A percentile compares a stretch with the other conserved stretches of the same genome.
These are phyloP conservation scores for Ogataea nakhonphanomensis DNA, from an alignment of 805 yeast species.

Conservation along the genomic window DNA sequence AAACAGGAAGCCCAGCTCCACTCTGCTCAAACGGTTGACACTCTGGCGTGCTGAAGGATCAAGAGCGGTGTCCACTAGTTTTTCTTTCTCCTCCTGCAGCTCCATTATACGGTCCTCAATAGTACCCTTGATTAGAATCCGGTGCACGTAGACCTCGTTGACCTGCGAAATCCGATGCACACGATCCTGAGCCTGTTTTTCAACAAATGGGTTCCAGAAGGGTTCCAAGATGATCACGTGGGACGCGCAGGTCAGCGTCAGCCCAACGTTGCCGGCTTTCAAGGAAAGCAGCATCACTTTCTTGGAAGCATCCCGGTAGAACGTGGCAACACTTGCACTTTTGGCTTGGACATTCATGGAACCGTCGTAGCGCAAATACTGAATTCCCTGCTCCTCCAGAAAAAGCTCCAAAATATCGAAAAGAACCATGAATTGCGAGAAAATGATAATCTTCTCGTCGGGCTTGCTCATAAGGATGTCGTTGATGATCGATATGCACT, in stretches of 20 bases:
- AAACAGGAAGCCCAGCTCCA: slow-evolving; percentile 73
- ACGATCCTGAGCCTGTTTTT: slow-evolving; percentile 95
- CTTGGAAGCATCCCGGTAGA: slow-evolving; percentile 52
- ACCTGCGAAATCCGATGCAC: slow-evolving; percentile 93
- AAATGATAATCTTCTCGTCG: slow-evolving; percentile 75
- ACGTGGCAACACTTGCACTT: slow-evolving; percentile 57
- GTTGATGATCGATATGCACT: slow-evolving; percentile 54
- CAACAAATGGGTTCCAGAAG: slow-evolving; percentile 97
- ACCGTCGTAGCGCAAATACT: slow-evolving; percentile 73
- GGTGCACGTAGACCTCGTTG: slow-evolving; percentile 70
- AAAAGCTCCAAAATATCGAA: slow-evolving; percentile 62
- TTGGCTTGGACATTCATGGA: slow-evolving; percentile 69
- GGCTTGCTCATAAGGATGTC: slow-evolving; percentile 47
- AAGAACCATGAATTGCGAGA: slow-evolving; percentile 80
- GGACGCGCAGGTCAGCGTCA: slow-evolving; percentile 90
- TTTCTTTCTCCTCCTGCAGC: slow-evolving; percentile 75
- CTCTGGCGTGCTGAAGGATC: slow-evolving; percentile 70
- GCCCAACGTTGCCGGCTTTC: slow-evolving; percentile 93
- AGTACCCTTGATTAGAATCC: slow-evolving; percentile 63
- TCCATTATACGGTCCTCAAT: slow-evolving; percentile 88
- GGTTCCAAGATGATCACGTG: slow-evolving; percentile 93
- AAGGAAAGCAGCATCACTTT: slow-evolving; percentile 73
- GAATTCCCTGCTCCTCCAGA: slow-evolving; percentile 45
- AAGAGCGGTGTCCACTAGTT: slow-evolving; percentile 76
- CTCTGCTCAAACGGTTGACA: slow-evolving; percentile 58